Evolutionary conservation across 2,329 filamentous ascomycete species (phyloP).

Genomic region (Orbilia blumenaviensis): DNA sequence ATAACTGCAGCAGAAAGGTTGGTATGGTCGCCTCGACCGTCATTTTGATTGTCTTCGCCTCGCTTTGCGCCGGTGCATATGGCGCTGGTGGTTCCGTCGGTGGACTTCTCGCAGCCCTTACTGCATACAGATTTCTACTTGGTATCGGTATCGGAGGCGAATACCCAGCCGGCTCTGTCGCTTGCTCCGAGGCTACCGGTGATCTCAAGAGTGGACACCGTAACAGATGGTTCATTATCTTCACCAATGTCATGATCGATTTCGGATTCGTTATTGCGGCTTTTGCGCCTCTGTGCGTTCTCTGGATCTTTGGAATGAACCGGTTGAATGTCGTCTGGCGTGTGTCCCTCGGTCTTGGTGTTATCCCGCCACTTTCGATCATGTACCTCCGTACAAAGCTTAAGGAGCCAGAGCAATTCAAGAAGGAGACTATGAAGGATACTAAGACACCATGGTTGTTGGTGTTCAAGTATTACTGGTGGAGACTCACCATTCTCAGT

Average conservation of each 20-base stretch:
- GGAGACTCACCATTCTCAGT: conserved; percentile 74
- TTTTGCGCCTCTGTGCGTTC: conserved; percentile 76
- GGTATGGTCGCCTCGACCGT: conserved; percentile 81
- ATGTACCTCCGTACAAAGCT: conserved; percentile 76
- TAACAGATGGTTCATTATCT: conserved; percentile 91
- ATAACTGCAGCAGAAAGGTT: conserved; percentile 85
- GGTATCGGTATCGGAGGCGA: conserved; percentile 83
- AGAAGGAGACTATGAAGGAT: conserved; percentile 71
- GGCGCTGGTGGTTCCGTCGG: conserved; percentile 72
- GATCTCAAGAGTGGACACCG: conserved; percentile 81
- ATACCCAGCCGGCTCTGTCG: conserved; percentile 84
- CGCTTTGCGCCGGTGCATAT: conserved; percentile 78
- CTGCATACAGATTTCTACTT: conserved; percentile 60
- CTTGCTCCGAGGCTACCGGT: conserved; percentile 82
- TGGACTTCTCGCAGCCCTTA: conserved; percentile 70
- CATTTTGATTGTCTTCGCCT: conserved; percentile 85
- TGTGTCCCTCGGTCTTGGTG: conserved; percentile 78
- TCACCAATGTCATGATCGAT: conserved; percentile 89
- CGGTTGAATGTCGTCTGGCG: conserved; percentile 83
- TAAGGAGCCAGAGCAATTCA: conserved; percentile 80
- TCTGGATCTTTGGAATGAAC: conserved; percentile 68
- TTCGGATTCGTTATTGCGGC: conserved; percentile 82
- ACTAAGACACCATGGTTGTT: conserved; percentile 68
- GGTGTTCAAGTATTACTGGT: conserved; percentile 75
- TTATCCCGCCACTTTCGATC: conserved; percentile 78